Conservation (phyloP, 495 filamentous ascomycete species). For the Daldinia loculata region DNA sequence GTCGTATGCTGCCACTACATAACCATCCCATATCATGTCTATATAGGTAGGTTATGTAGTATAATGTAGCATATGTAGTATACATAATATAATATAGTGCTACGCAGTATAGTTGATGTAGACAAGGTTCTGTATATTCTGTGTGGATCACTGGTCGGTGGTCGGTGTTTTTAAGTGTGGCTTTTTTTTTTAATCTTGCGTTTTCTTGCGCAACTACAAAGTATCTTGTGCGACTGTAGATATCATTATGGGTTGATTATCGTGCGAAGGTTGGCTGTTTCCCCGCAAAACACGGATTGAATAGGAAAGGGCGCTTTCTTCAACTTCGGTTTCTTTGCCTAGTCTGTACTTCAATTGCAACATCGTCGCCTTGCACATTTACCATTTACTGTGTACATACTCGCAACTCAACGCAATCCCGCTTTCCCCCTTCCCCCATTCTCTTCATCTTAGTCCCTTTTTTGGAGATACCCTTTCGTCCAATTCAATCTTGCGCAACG, state of each 20-base stretch:
- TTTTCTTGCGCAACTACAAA: constrained; percentile 2
- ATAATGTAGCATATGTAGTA: neutral
- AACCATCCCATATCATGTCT: constrained; percentile 7
- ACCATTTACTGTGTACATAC: too few species aligned
- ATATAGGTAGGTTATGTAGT: neutral
- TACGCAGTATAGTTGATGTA: neutral
- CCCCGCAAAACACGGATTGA: constrained; percentile 33
- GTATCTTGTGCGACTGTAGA: constrained; percentile 16
- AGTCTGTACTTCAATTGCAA: constrained; percentile 13
- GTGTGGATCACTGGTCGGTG: constrained; percentile 13
- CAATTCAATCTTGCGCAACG: constrained; percentile 15
- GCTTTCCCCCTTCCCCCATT: constrained; percentile 11
- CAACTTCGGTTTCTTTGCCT: constrained; percentile 8
- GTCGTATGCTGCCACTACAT: constrained; percentile 31
- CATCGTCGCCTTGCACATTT: constrained; percentile 20
- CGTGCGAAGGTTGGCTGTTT: constrained; percentile 37
- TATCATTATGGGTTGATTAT: constrained; percentile 44
- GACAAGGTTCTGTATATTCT: constrained; percentile 3
- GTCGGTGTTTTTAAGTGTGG: neutral
- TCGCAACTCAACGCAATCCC: constrained; percentile 19
- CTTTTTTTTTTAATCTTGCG: neutral
- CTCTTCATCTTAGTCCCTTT: neutral
- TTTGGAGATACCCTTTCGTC: neutral
- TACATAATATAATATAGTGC: neutral
- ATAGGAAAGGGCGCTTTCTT: constrained; percentile 11